Base-by-base conservation (phyloP, 2,329 filamentous ascomycete species). In the Ophiostoma populinum region DNA sequence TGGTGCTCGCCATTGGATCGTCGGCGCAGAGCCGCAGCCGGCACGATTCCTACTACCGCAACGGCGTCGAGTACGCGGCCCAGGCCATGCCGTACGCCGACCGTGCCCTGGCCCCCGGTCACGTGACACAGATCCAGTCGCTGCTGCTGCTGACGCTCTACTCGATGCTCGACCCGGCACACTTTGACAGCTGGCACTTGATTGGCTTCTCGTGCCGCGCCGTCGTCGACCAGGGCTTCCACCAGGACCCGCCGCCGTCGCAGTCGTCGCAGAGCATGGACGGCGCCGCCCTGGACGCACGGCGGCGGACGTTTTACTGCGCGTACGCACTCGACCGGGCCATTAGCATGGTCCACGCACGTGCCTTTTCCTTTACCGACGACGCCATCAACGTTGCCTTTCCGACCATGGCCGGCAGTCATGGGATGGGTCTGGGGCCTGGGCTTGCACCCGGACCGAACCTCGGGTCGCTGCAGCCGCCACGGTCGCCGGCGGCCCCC, bases 151-250 rank as follows among this genome's bases (percentile, higher is more conserved):
- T 95, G 35, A 85, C 83, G 0, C 75, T 92, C 46, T 95, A 93
- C 52, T 77, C 87, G 3, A 80, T 90, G 61, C 63, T 93, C 33
- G 86, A 95, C 47, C 86, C 87, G 2, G 71, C 76, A 27, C 83
- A 92, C 50, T 94, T 93, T 49, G 85, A 93, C 49, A 83, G 79
- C 47, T 95, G 90, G 86, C 86, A 90, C 43, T 57, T 94, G 42
- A 80, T 94, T 37, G 90, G 87, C 6, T 86, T 90, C 51, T 86
- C 87, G 6, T 81, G 81, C 26, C 73, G 87, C 39, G 81, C 85
- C 6, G 75, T 87, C 49, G 70, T 94, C 16, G 90, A 98, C 56
- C 59, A 94, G 20, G 90, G 90, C 7, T 75, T 92, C 39, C 90
- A 95, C 53, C 87, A 94, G 55, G 87, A 95, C 45, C 83, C 85